These are phyloP conservation scores for Thalassiosira ordinaria DNA, from an alignment of 352 stramenopile genomes.

Conservation along the genomic window DNA sequence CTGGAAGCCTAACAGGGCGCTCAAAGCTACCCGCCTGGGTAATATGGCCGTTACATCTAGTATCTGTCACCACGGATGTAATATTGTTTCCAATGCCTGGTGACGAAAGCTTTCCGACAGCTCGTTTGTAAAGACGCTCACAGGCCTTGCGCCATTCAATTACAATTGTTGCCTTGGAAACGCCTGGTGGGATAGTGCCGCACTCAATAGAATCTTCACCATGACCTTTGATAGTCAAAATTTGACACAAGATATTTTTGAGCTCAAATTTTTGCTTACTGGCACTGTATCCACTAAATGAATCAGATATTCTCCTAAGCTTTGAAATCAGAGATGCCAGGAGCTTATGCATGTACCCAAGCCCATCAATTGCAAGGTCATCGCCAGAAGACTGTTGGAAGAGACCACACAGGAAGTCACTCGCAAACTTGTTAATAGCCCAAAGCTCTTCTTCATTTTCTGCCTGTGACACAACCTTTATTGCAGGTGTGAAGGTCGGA, in stretches of 20 bases:
- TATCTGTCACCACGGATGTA: constrained; percentile 77
- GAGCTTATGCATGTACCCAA: constrained; percentile 36
- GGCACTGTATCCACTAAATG: constrained; percentile 20
- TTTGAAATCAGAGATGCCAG: constrained; percentile 49
- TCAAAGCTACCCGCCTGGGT: constrained; percentile 79
- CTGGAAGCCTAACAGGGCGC: constrained; percentile 77
- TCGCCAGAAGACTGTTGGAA: constrained; percentile 40
- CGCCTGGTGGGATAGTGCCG: constrained; percentile 27
- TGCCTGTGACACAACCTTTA: constrained; percentile 3
- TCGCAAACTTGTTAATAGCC: constrained; percentile 56
- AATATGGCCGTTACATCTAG: constrained; percentile 80
- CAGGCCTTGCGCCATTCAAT: constrained; percentile 77
- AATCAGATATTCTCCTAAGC: constrained; percentile 30
- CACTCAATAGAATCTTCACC: constrained; percentile 59
- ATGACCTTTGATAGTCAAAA: constrained; percentile 53
- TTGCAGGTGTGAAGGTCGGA: constrained; percentile 41
- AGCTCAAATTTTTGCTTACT: constrained; percentile 39
- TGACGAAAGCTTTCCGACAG: constrained; percentile 55
- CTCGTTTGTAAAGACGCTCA: constrained; percentile 80
- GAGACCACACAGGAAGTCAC: constrained; percentile 47
- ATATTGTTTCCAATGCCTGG: constrained; percentile 60
- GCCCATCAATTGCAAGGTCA: constrained; percentile 24
- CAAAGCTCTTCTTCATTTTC: constrained; percentile 53
- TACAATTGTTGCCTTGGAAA: constrained; percentile 53
- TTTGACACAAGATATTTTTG: constrained; percentile 48